Evolutionary conservation across 352 stramenopile species (phyloP), one percentile per base, ranked within the genome.

Genomic region (Phytophthora constricta): DNA sequence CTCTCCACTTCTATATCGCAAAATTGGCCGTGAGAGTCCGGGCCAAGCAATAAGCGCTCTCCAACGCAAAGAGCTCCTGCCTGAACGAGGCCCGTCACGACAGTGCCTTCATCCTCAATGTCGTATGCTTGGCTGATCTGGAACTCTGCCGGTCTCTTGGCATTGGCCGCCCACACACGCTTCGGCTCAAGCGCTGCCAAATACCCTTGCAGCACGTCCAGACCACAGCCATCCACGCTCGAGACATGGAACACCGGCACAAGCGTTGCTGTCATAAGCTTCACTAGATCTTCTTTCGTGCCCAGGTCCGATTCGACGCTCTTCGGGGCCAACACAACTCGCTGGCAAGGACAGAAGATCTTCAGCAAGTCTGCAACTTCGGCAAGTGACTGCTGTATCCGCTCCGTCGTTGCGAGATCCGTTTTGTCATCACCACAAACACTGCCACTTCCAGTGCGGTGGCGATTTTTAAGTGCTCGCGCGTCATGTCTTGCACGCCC

Each of bases 351-450:
- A 39, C 73, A 79, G 57, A 73, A 77, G n/a, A 39, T 28, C 9
- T 75, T 62, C 16, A 95, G 47, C 16, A 91, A 47, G 16, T 78
- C 58, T 0, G 57, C 41, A 16, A 93, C 72, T 51, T 91, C 82
- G 5, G 72, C 57, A 5, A 91, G 46, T 1, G 74, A 77, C 23
- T 84, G 60, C 23, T 76, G 57, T 82, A 91, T 86, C 61, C 82
- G 76, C 16, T 79, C 72, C 3, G 55, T 48, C 1, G 64, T 70
- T 20, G 73, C 74, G 0, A 65, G 59, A 58, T 97, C 89, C 20
- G 68, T 79, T 52, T 97, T 96, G 5, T 96, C 27, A 97, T 57
- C 31, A 95, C 86, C 34, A 97, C 86, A 65, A 94, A 92, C 26
- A 96, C 68, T 5, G 76, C 72, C 13, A 91, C 74, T 19, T 89